Base-by-base conservation (phyloP, 768 basidiomycete species). In the Boletus barrowsii region DNA sequence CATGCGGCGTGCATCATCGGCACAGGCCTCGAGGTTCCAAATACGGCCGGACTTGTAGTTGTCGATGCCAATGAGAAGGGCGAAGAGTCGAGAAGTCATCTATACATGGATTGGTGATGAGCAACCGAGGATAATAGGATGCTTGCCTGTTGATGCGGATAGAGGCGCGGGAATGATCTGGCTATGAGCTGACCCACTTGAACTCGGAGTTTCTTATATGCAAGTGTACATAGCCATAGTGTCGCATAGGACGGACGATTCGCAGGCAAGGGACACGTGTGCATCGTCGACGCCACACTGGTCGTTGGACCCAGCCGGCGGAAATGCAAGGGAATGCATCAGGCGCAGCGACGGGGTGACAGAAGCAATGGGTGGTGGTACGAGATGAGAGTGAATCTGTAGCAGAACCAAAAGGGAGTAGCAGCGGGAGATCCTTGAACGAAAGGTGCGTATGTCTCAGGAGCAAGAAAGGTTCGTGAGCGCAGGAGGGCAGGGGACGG, bases 61-160 rank as follows among this genome's bases (percentile, higher is more conserved):
- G 71, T 88, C 84, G 57, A 88, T 80, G 40, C 87, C 87, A 56
- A 88, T 76, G 58, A 88, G 72, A 53, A 88, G 77, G 1, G 84
- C 84, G 59, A 85, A 88, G 40, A 86, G 70, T 18, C 78, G 81
- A 40, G 74, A 61, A 17, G 70, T 62, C 75, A 81, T 79, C 59
- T 68, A 58, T 49, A 26, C 48, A 54, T 44, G 40, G 37, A 56
- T 48, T 58, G 51, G 59, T 40, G 55, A 47, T 26, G 57, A 29
- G 32, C 1, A 45, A 35, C 17, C 43, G 33, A 40, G 20, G 42
- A 52, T 33, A 47, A 54, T 29, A 20, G 36, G 30, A 51, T 20
- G 22, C 56, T 51, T 22, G 46, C 69, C 55, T 55, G 30, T 41
- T 42, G 51, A 51, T 47, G 42, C 36, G 42, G 30, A 17, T 37